A percentile compares a stretch with the other conserved stretches of the same genome.
Conservation (phyloP, 768 basidiomycete genomes). For the Glaciozyma martinii region DNA sequence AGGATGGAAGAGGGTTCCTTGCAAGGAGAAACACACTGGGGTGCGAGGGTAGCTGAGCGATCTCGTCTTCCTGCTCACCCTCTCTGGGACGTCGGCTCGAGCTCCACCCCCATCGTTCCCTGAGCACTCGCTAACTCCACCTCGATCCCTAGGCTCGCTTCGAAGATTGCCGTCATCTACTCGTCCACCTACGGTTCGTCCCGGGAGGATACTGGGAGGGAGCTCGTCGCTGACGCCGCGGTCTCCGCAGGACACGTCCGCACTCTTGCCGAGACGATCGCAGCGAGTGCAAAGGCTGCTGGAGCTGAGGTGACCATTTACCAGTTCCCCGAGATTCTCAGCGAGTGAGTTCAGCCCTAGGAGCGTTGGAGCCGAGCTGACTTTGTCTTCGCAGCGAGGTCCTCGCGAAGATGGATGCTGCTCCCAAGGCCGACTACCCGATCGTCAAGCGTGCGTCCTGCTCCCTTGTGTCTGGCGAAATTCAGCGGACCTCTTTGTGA, state of each 20-base stretch:
- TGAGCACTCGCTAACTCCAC: too few species aligned
- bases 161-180: constrained; percentile 19
- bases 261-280: constrained; percentile 29
- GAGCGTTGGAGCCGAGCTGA: too few species aligned
- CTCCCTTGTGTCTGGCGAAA: constrained; percentile 44
- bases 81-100: too few species aligned
- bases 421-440: constrained; percentile 18
- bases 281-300: constrained; percentile 37
- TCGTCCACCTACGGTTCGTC: constrained; percentile 4
- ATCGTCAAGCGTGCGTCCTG: neutral
- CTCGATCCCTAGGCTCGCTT: constrained; percentile 28
- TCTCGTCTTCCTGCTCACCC: too few species aligned
- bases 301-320: constrained; percentile 41
- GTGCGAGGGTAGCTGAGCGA: too few species aligned
- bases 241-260: too few species aligned
- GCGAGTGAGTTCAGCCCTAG: constrained; percentile 38
- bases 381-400: constrained; percentile 45
- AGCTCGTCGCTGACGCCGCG: too few species aligned
- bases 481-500: constrained; percentile 48
- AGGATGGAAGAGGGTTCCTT: too few species aligned
- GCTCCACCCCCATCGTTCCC: too few species aligned
- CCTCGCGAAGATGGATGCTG: constrained; percentile 31
- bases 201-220: too few species aligned
- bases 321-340: constrained; percentile 51
- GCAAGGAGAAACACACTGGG: too few species aligned